Percentiles rank a stretch among this genome's conserved stretches.
Evolutionary conservation across 202 grass and related monocot genomes (phyloP).

Genomic region (Bolboschoenoplectus hybrid): DNA sequence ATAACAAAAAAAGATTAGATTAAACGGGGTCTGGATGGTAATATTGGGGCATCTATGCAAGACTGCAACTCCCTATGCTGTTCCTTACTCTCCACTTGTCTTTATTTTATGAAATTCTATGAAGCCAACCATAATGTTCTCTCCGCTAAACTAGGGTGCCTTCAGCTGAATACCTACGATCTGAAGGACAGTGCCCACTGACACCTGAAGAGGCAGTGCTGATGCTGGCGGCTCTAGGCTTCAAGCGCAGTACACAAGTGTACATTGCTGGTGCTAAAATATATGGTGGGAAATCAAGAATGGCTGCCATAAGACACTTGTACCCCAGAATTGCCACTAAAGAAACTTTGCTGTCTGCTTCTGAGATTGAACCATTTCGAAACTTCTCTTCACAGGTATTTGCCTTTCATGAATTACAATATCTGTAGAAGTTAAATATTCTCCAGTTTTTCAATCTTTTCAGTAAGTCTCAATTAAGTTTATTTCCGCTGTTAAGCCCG

Average conservation of each 20-base stretch:
- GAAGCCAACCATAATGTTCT: not conserved
- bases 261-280: conserved; percentile 97
- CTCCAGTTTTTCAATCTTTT: not conserved
- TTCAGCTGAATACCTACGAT: conserved; percentile 71
- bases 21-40: conserved; percentile 34
- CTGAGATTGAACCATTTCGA: conserved; percentile 73
- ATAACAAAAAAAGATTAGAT: not conserved
- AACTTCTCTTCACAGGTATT: conserved; percentile 95
- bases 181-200: conserved; percentile 93
- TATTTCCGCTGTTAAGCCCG: not conserved
- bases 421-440: not conserved
- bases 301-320: conserved; percentile 84
- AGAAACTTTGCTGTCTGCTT: conserved; percentile 82
- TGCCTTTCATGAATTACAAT: conserved; percentile 6
- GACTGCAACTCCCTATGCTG: not conserved
- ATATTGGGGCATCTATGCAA: not conserved
- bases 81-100: not conserved
- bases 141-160: conserved; percentile 63
- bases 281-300: conserved; percentile 84
- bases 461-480: not conserved
- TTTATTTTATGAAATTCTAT: conserved; percentile 36
- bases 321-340: conserved; percentile 90
- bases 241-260: conserved; percentile 78
- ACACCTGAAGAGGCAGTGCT: conserved; percentile 95
- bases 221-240: conserved; percentile 95